Conservation (phyloP, 441 rosid species). For the Adansonia rubrostipa region DNA sequence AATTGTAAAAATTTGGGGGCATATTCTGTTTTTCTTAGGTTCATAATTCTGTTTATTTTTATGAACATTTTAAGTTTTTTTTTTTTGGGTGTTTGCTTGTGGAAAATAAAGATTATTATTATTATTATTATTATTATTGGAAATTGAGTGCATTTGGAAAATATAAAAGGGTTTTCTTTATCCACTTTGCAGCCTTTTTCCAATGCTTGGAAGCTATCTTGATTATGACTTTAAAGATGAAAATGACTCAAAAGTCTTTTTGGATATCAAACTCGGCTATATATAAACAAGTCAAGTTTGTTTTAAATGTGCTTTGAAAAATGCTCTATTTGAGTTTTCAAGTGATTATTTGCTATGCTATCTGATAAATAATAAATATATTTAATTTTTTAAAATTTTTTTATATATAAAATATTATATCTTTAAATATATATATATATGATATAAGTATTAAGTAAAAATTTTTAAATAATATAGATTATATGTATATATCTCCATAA, state of each 20-base stretch:
- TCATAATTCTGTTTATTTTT: neutral
- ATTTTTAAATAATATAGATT: no score
- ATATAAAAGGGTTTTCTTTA: neutral
- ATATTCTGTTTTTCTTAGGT: neutral
- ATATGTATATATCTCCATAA: no score
- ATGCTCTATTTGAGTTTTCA: neutral
- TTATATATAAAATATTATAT: no score
- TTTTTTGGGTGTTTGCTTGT: neutral
- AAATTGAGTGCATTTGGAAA: neutral
- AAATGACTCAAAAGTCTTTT: neutral
- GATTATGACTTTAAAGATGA: neutral
- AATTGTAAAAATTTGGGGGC: neutral
- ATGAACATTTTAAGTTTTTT: neutral
- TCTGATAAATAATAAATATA: no score
- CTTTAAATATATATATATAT: no score
- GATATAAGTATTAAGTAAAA: no score
- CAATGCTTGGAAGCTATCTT: neutral
- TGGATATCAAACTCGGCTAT: neutral
- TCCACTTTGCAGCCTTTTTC: neutral
- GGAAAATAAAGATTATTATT: no score
- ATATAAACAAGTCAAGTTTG: neutral
- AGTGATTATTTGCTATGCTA: neutral
- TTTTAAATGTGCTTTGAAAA: neutral
- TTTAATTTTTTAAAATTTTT: no score
- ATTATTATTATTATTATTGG: no score